Percentiles rank a stretch among this genome's conserved stretches.
Conservation (phyloP, 2,329 filamentous ascomycete genomes). For the Fusarium sp. region DNA sequence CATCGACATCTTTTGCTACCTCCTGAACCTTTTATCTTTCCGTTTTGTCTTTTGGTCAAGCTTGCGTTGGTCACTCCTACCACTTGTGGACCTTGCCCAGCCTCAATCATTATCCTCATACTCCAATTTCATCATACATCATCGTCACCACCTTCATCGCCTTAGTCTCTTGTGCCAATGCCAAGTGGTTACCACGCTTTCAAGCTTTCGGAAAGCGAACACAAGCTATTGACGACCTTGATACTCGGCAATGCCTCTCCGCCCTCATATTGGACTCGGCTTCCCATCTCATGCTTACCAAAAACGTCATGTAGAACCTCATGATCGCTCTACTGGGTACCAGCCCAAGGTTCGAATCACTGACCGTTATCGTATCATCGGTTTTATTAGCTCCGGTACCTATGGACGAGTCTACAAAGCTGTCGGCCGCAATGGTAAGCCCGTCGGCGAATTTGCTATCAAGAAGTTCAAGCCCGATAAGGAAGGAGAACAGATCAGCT, state of each 20-base stretch:
- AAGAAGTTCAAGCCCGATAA: conserved; percentile 99
- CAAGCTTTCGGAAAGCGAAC: not conserved
- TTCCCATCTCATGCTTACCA: conserved; percentile 51
- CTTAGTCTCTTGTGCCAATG: conserved; percentile 32
- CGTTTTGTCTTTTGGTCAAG: not conserved
- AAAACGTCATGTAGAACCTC: conserved; percentile 60
- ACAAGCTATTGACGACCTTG: not conserved
- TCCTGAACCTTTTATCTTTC: not conserved
- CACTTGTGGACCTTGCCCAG: conserved; percentile 8
- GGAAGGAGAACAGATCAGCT: conserved; percentile 93
- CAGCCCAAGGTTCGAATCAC: conserved; percentile 87
- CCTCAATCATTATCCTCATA: not conserved
- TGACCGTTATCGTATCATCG: conserved; percentile 95
- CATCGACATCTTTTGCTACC: conserved; percentile 11
- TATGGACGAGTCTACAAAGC: conserved; percentile 99
- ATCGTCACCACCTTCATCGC: conserved; percentile 6
- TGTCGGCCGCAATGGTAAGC: conserved; percentile 67
- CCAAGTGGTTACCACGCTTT: conserved; percentile 36
- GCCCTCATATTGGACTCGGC: conserved; percentile 49
- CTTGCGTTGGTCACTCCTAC: conserved; percentile 11
- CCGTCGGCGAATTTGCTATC: conserved; percentile 88
- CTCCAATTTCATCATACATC: conserved; percentile 3
- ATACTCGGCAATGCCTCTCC: conserved; percentile 51
- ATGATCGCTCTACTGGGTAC: conserved; percentile 67
- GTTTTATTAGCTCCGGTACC: conserved; percentile 97